Conservation (phyloP, 2,329 filamentous ascomycete species). For the Amauroascus verrucosus region DNA sequence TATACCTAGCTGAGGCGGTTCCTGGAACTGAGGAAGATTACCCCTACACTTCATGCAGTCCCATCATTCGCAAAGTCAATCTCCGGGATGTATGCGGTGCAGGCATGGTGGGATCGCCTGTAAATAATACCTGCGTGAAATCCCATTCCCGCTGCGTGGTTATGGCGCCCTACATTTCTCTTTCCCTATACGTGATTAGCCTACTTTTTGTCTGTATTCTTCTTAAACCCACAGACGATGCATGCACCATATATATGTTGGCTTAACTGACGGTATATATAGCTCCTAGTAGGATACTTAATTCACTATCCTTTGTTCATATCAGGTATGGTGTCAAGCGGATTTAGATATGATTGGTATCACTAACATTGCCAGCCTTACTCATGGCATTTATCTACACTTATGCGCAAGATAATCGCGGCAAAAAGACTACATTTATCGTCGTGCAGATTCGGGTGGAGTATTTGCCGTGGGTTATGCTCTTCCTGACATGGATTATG, state of each 20-base stretch:
- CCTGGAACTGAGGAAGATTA: constrained; percentile 74
- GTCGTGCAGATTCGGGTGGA: constrained; percentile 76
- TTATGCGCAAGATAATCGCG: constrained; percentile 73
- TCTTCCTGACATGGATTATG: constrained; percentile 63
- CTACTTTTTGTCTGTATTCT: constrained; percentile 16
- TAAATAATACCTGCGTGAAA: constrained; percentile 50
- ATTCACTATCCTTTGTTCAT: constrained; percentile 30
- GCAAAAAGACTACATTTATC: constrained; percentile 65
- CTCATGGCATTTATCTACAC: constrained; percentile 76
- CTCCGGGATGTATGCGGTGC: constrained; percentile 52
- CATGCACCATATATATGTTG: neutral
- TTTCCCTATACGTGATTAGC: neutral
- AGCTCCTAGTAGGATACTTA: constrained; percentile 35
- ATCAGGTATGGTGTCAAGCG: constrained; percentile 24
- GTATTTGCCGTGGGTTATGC: constrained; percentile 68
- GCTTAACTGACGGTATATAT: constrained; percentile 24
- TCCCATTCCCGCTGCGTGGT: constrained; percentile 51
- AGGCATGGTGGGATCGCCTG: constrained; percentile 66
- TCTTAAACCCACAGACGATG: constrained; percentile 9
- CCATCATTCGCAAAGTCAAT: constrained; percentile 57
- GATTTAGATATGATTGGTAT: neutral
- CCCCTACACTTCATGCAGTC: constrained; percentile 53
- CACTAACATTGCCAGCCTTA: constrained; percentile 51
- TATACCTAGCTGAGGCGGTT: constrained; percentile 63
- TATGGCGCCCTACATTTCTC: constrained; percentile 53